Evolutionary conservation across 2,329 filamentous ascomycete genomes (phyloP).

Genomic region (Penicillium sp.): DNA sequence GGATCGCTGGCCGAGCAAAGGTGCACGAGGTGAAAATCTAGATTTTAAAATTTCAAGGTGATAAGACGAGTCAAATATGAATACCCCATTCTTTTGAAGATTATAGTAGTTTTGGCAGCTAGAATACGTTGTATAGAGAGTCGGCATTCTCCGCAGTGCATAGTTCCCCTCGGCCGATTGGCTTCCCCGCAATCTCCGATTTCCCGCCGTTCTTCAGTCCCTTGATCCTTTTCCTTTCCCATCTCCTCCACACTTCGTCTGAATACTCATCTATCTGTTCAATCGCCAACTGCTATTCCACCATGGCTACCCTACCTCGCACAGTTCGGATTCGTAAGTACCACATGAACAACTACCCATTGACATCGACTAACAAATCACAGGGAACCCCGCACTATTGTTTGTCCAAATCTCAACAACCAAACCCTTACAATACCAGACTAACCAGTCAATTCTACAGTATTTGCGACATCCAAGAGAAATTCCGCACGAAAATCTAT

Average conservation of each 20-base stretch:
- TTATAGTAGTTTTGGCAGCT: neutral
- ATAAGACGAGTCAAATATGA: neutral
- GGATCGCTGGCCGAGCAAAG: conserved; percentile 39
- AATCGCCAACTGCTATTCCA: neutral
- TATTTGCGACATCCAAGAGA: conserved; percentile 93
- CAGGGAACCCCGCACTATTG: conserved; percentile 51
- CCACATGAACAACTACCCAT: neutral
- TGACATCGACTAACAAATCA: neutral
- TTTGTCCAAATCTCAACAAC: conserved; percentile 26
- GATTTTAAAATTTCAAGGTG: neutral
- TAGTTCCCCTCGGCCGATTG: conserved; percentile 12
- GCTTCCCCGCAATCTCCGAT: conserved; percentile 21
- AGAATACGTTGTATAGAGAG: neutral
- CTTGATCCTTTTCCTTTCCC: neutral
- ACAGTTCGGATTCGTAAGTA: conserved; percentile 4
- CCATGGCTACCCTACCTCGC: conserved; percentile 9
- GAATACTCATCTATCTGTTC: neutral
- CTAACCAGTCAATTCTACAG: conserved; percentile 46
- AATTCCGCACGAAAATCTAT: conserved; percentile 79
- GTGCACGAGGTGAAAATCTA: conserved; percentile 34
- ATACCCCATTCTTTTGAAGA: neutral
- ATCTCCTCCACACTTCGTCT: neutral
- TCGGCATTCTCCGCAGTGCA: neutral
- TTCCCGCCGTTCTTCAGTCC: conserved; percentile 10
- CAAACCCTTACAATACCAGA: neutral